Evolutionary conservation across 208 protist genomes (phyloP), one percentile per base, ranked within the genome.

Genomic region (Acanthamoeba healyi): DNA sequence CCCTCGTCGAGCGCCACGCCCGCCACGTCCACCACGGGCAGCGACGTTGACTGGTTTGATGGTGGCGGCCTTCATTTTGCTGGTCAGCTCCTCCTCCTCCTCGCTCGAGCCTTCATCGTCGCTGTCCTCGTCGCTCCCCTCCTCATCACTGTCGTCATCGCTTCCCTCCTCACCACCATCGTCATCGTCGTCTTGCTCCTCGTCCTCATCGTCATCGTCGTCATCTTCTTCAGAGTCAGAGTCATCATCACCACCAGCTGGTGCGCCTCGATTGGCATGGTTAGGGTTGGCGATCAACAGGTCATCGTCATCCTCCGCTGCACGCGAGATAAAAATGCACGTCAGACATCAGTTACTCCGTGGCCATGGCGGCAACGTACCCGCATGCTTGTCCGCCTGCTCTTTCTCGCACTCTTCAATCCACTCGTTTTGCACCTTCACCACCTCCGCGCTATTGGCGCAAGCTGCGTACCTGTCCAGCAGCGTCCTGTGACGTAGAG

Each of bases 401-500:
- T 97, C 94, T 36, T 90, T 34, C 90, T 97, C 94, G 92, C 94
- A 97, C n/a, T 94, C 93, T 67, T 96, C 74, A 12, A 97, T 65
- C 42, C 96, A 98, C 34, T 96, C 72, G 51, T 95, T 93, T 92
- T 98, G 98, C 24, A 95, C 94, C 17, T 46, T 79, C 9, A 98
- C 92, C 22, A 99, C 97, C 36, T 98, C 97, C 17, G 81, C 91
- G 40, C 94, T 95, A 29, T 93, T 94, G 38, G 72, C 61, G 56
- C 98, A 98, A 12, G 61, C 56, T 6, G 95, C 84, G 61, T 99
- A 99, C 19, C 96, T 96, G 19, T 98, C 97, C n/a, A 99, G 96
- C 15, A 99, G 94, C 88, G 99, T 98, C 19, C 94, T 95, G 94
- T 99, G 99, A 15, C 10, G 46, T 1, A n/a, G n/a, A 10, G 22